Percentiles rank a stretch among this genome's conserved stretches.
phyloP scores from a whole-genome alignment of 2,329 filamentous ascomycete species.

The Fusarium globosum region DNA sequence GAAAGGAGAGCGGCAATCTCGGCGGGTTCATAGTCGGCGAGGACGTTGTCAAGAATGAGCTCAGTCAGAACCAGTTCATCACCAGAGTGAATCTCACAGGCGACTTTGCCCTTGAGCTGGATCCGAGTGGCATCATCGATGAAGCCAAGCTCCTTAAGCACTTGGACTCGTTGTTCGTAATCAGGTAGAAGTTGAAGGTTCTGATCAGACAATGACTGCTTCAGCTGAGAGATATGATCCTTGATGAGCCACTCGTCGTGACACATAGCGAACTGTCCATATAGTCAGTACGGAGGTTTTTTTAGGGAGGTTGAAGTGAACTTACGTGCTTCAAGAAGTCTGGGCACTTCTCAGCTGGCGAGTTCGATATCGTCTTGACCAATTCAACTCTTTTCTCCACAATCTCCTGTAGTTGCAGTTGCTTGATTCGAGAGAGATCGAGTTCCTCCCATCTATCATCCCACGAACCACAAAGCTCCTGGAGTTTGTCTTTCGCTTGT shows the following conservation, averaged over 20 bases:
- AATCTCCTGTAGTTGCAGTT: slow-evolving; percentile 82
- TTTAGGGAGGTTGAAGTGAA: slow-evolving; percentile 30
- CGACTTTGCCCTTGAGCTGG: slow-evolving; percentile 96
- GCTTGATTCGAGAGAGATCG: slow-evolving; percentile 84
- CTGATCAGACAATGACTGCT: slow-evolving; percentile 92
- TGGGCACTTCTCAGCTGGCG: slow-evolving; percentile 75
- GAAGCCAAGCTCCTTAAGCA: slow-evolving; percentile 91
- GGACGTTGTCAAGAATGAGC: slow-evolving; percentile 94
- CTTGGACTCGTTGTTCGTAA: slow-evolving; percentile 93
- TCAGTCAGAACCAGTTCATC: slow-evolving; percentile 97
- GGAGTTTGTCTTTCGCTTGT: slow-evolving; percentile 74
- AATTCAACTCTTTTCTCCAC: slow-evolving; percentile 76
- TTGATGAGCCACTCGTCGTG: slow-evolving; percentile 97
- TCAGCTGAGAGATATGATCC: slow-evolving; percentile 89
- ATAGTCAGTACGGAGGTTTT: slow-evolving; percentile 52
- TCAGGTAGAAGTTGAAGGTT: slow-evolving; percentile 95
- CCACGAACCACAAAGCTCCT: slow-evolving; percentile 79
- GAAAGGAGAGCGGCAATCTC: slow-evolving; percentile 96
- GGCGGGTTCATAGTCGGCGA: slow-evolving; percentile 93
- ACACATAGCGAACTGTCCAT: slow-evolving; percentile 85
- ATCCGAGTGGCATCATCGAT: slow-evolving; percentile 89
- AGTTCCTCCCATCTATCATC: slow-evolving; percentile 84
- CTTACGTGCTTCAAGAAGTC: slow-evolving; percentile 89
- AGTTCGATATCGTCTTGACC: slow-evolving; percentile 70
- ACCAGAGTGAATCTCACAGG: slow-evolving; percentile 96